Evolutionary conservation across 768 basidiomycete species (phyloP).

Genomic region (Sutorius australiensis): DNA sequence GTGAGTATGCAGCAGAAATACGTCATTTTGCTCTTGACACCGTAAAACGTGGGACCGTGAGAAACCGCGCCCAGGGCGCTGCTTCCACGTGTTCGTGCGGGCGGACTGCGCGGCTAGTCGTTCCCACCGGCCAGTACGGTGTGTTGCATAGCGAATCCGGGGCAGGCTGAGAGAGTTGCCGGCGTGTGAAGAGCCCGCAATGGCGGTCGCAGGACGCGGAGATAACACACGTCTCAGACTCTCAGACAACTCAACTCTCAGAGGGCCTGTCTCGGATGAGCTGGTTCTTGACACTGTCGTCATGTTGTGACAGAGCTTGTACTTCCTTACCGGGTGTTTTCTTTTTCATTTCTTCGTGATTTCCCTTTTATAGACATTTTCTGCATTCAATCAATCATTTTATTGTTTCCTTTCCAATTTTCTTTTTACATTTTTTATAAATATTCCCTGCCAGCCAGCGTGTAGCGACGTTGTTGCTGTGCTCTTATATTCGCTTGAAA

Average conservation of each 20-base stretch:
- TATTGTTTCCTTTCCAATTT: neutral
- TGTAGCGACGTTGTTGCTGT: slow-evolving; percentile 19
- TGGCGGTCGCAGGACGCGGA: slow-evolving; percentile 14
- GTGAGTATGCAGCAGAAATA: slow-evolving; percentile 24
- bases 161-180: slow-evolving; percentile 16
- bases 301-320: slow-evolving; percentile 16
- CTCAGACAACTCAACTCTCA: slow-evolving; percentile 12
- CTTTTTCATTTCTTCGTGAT: slow-evolving; percentile 5
- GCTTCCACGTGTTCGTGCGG: slow-evolving; percentile 14
- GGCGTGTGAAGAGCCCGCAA: slow-evolving; percentile 15
- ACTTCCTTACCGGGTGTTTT: slow-evolving; percentile 4
- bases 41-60: slow-evolving; percentile 43
- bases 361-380: slow-evolving; percentile 20
- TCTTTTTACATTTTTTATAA: slow-evolving; percentile 10
- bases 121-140: slow-evolving; percentile 2
- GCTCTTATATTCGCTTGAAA: slow-evolving; percentile 34
- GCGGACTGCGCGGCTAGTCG: neutral
- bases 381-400: neutral
- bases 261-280: slow-evolving; percentile 27
- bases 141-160: neutral
- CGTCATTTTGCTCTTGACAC: slow-evolving; percentile 30
- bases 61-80: slow-evolving; percentile 23
- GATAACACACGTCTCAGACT: slow-evolving; percentile 21
- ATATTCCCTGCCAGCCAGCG: slow-evolving; percentile 13
- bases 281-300: slow-evolving; percentile 15